Evolutionary conservation across 2,329 filamentous ascomycete species (phyloP).

Genomic region (Metarhizium robertsii): DNA sequence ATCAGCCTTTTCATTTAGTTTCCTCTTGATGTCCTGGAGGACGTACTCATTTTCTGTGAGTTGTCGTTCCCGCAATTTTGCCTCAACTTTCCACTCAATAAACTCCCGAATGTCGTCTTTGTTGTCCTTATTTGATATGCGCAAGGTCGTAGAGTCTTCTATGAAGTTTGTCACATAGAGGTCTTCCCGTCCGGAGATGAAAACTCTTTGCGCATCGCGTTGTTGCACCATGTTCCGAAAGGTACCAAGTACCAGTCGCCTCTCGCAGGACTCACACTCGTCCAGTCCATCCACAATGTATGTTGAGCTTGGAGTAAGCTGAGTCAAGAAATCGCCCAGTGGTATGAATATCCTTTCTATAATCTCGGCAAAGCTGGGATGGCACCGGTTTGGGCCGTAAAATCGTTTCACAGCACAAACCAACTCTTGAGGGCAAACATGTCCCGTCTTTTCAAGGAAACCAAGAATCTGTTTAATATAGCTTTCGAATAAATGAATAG

Average conservation of each 20-base stretch:
- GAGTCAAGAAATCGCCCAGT: not conserved
- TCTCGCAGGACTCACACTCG: not conserved
- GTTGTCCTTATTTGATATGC: not conserved
- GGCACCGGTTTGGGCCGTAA: not conserved
- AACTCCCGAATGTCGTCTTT: not conserved
- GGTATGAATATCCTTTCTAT: not conserved
- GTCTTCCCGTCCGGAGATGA: conserved; percentile 1
- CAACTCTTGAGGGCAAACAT: not conserved
- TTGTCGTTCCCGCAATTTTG: not conserved
- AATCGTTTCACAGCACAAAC: not conserved
- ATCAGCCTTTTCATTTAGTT: not conserved
- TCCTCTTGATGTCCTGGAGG: not conserved
- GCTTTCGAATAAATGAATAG: not conserved
- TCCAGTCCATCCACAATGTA: not conserved
- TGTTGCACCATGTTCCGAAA: not conserved
- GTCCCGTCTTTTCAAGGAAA: not conserved
- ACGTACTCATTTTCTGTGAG: not conserved
- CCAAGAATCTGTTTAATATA: conserved; percentile 1
- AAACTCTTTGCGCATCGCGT: not conserved
- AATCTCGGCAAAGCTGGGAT: not conserved
- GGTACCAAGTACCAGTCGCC: not conserved
- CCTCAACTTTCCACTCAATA: not conserved
- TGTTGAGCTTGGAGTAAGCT: not conserved
- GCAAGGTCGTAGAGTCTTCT: not conserved
- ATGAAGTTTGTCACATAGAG: not conserved